These are phyloP conservation scores for Daldinia grandis DNA, from an alignment of 495 filamentous ascomycete genomes.

Conservation along the genomic window DNA sequence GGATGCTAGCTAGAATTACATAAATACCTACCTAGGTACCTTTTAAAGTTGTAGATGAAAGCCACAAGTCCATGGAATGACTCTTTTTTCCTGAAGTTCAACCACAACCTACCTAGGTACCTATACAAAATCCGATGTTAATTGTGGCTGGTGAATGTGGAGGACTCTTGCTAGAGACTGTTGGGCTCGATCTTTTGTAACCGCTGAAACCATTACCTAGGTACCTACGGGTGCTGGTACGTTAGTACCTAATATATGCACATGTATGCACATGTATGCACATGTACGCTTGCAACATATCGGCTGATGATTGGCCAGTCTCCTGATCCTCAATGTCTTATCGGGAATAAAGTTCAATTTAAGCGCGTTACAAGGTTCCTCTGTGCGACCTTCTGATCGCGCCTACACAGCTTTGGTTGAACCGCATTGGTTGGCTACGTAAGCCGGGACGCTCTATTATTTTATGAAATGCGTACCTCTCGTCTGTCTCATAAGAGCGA, in stretches of 20 bases:
- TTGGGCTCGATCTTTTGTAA: neutral
- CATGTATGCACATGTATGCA: no score
- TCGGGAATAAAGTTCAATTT: conserved; percentile 8
- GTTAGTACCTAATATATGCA: no score
- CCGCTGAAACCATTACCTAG: no score
- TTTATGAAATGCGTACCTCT: neutral
- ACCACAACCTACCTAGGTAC: neutral
- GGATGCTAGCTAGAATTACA: neutral
- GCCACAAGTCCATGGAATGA: neutral
- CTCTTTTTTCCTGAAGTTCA: neutral
- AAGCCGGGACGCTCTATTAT: neutral
- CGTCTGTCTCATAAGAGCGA: neutral
- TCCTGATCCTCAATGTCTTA: neutral
- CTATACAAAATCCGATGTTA: neutral
- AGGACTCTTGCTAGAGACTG: neutral
- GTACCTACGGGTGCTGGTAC: no score
- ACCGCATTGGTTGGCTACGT: neutral
- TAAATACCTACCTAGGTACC: neutral
- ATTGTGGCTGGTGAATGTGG: neutral
- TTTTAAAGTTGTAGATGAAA: neutral
- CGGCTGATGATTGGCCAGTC: neutral
- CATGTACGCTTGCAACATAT: neutral
- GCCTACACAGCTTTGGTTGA: neutral
- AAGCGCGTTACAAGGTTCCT: neutral
- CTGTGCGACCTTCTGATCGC: neutral